Percentiles rank a stretch among this genome's conserved stretches.
phyloP scores from a whole-genome alignment of 352 stramenopile genomes.

The Phytophthora chlamydospora region DNA sequence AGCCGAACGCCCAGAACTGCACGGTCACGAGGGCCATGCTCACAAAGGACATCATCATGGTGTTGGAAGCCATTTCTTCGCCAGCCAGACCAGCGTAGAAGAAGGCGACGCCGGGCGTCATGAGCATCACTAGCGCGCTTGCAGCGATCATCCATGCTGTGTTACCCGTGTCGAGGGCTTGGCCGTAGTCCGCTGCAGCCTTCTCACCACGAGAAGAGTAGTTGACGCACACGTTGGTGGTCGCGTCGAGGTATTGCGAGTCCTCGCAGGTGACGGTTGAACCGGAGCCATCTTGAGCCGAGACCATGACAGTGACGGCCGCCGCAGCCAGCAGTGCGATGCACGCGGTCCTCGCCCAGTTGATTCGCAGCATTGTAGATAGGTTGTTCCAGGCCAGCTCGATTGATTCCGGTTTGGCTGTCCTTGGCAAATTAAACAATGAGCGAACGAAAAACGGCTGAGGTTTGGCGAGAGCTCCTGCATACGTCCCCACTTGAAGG shows the following conservation, averaged over 20 bases:
- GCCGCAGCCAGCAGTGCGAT: conserved; percentile 9
- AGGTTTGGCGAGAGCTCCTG: background rate
- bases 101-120: conserved; percentile 67
- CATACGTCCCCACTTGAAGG: background rate
- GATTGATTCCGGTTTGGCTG: background rate
- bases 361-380: background rate
- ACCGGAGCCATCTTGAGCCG: conserved; percentile 25
- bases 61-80: conserved; percentile 76
- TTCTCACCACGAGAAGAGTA: conserved; percentile 40
- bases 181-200: conserved; percentile 31
- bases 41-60: conserved; percentile 79
- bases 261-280: conserved; percentile 28
- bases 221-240: conserved; percentile 39
- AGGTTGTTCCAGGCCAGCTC: background rate
- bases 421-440: conserved; percentile 10
- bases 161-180: conserved; percentile 49
- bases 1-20: conserved; percentile 79
- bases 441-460: background rate
- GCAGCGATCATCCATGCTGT: conserved; percentile 65
- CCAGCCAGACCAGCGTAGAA: conserved; percentile 81
- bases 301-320: conserved; percentile 39
- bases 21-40: conserved; percentile 76
- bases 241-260: conserved; percentile 44
- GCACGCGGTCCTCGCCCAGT: conserved; percentile 6
- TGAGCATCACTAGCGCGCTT: conserved; percentile 66